Evolutionary conservation across 306 rosid genomes (phyloP).

Genomic region (Elaeagnus macrophylla): DNA sequence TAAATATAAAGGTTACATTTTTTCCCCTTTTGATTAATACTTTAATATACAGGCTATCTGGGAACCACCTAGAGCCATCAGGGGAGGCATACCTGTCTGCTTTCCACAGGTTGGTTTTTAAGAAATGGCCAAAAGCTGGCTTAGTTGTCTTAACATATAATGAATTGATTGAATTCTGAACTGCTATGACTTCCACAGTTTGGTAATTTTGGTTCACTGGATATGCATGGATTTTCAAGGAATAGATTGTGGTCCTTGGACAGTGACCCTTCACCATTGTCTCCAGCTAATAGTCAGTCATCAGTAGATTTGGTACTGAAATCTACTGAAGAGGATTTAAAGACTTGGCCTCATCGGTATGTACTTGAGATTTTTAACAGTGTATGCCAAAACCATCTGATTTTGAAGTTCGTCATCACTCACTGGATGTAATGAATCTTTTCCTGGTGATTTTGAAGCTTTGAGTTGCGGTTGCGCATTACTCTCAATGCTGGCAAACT

Average conservation of each 20-base stretch:
- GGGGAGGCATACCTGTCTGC: conserved; percentile 67
- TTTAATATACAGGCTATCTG: conserved; percentile 38
- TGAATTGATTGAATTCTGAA: conserved; percentile 9
- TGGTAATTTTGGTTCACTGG: conserved; percentile 51
- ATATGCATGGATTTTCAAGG: conserved; percentile 51
- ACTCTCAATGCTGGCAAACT: conserved; percentile 56
- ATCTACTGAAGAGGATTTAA: conserved; percentile 50
- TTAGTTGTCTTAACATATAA: conserved; percentile 5
- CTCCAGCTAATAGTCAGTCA: conserved; percentile 51
- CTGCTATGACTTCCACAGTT: conserved; percentile 34
- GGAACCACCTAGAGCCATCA: conserved; percentile 57
- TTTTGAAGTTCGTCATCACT: neutral
- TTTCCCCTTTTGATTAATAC: neutral
- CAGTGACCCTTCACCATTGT: conserved; percentile 50
- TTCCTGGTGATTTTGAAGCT: conserved; percentile 30
- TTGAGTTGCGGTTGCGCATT: conserved; percentile 59
- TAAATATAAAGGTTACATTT: neutral
- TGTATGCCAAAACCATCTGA: neutral
- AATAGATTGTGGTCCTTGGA: conserved; percentile 65
- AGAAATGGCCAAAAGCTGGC: conserved; percentile 3
- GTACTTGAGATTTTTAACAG: neutral
- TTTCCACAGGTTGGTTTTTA: conserved; percentile 46
- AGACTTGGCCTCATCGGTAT: conserved; percentile 51
- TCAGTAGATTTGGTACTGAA: conserved; percentile 61
- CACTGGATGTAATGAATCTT: conserved; percentile 1